Percentiles rank a stretch among this genome's conserved stretches.
Evolutionary conservation across 169 alveolate species (phyloP).

Genomic region (Babesia bigemina): DNA sequence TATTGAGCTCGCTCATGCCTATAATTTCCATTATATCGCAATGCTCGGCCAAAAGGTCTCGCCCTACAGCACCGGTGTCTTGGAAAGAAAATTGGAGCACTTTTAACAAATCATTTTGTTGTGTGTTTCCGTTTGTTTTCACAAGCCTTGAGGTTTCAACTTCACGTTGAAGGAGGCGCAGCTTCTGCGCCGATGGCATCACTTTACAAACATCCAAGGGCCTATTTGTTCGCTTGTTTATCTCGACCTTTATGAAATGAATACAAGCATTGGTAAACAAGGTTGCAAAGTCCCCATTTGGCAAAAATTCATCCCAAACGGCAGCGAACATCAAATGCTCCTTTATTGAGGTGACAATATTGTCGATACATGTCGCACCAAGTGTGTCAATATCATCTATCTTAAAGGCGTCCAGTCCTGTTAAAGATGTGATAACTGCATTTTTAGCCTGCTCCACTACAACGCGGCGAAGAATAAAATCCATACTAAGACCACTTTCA

Average conservation of each 20-base stretch:
- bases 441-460: slow-evolving; percentile 4
- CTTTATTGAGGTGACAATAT: not conserved
- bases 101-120: slow-evolving; percentile 14
- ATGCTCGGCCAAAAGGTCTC: slow-evolving; percentile 21
- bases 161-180: slow-evolving; percentile 61
- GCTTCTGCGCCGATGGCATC: slow-evolving; percentile 48
- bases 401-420: slow-evolving; percentile 10
- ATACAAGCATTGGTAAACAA: slow-evolving; percentile 54
- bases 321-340: slow-evolving; percentile 19
- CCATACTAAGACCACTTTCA: slow-evolving; percentile 11
- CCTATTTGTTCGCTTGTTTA: not conserved
- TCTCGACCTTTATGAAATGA: slow-evolving; percentile 16
- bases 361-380: slow-evolving; percentile 17
- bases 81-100: slow-evolving; percentile 39
- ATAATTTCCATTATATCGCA: slow-evolving; percentile 38
- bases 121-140: slow-evolving; percentile 25
- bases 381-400: slow-evolving; percentile 2
- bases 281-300: slow-evolving; percentile 41
- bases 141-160: slow-evolving; percentile 41
- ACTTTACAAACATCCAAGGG: slow-evolving; percentile 28
- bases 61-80: slow-evolving; percentile 2
- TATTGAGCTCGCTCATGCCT: slow-evolving; percentile 36
- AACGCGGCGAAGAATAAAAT: slow-evolving; percentile 2
- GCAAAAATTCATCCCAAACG: slow-evolving; percentile 59
- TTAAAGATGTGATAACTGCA: not conserved